Percentiles rank a stretch among this genome's conserved stretches.
Conservation (phyloP, 2,329 filamentous ascomycete genomes). For the Alternaria panax region DNA sequence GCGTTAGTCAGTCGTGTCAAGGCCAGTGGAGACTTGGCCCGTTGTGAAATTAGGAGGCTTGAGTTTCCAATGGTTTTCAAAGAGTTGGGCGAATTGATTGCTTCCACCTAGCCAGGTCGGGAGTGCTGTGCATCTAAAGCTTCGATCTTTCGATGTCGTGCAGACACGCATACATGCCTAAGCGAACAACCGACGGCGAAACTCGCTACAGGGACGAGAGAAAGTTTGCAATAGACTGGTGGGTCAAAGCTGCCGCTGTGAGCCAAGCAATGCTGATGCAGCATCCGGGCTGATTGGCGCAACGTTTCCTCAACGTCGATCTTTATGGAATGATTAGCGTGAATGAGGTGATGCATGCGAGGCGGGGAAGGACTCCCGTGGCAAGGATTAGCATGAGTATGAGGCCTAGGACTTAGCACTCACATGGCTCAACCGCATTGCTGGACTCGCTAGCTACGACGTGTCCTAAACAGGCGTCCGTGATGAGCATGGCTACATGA, state of each 20-base stretch:
- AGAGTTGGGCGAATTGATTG: conserved; percentile 6
- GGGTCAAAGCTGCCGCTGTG: conserved; percentile 14
- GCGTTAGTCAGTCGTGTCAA: background rate
- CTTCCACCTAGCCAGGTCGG: conserved; percentile 8
- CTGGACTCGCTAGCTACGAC: conserved; percentile 17
- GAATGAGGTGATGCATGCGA: conserved; percentile 16
- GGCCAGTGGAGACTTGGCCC: background rate
- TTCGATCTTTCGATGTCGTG: conserved; percentile 19
- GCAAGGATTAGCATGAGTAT: conserved; percentile 11
- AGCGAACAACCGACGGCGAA: conserved; percentile 19
- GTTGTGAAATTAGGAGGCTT: background rate
- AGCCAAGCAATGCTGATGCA: conserved; percentile 17
- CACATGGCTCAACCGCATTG: conserved; percentile 19
- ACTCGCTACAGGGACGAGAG: conserved; percentile 2
- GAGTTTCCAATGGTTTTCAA: background rate
- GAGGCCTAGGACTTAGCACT: conserved; percentile 17
- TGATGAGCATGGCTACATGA: conserved; percentile 8
- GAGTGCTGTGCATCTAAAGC: conserved; percentile 12
- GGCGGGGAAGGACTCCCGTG: conserved; percentile 27
- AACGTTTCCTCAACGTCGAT: conserved; percentile 22
- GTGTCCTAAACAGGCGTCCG: conserved; percentile 6
- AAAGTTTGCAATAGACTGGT: conserved; percentile 12
- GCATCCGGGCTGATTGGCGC: conserved; percentile 22
- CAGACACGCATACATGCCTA: conserved; percentile 22
- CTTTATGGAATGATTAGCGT: conserved; percentile 17